Evolutionary conservation across 1,284 basidiomycete species (phyloP), one percentile per base, ranked within the genome.

Genomic region (Sporisorium exsertum): DNA sequence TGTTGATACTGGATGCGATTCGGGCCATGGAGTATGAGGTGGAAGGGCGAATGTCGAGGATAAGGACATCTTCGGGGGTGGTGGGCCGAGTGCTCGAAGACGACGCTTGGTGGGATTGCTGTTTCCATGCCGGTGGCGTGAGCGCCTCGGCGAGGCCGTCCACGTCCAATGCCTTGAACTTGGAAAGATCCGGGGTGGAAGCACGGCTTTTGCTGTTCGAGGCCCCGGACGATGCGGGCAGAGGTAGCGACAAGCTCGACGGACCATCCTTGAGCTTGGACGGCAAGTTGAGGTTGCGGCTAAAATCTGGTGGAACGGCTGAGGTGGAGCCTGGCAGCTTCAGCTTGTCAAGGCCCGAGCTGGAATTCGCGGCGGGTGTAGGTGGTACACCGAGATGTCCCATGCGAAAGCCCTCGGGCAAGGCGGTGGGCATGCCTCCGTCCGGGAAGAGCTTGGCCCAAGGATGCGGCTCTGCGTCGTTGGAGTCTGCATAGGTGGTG

Each of bases 21-120:
- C 81, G 78, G 22, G 76, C 76, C 27, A 59, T 54, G 5, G 60
- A 56, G 67, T 77, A 84, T 5, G 83, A 80, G 2, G 83, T 82
- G 20, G 93, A 92, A 1, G 94, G 91, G 0, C 95, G 91, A 62
- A 97, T 92, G 87, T 98, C 95, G 86, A 98, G 88, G 70, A 97
- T 54, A 22, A 81, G 73, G 1, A 81, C 64, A 35, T 80, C 69
- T 49, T 70, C 56, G 13, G 70, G 50, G 1, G 62, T 62, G 15
- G 56, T 47, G 15, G 69, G 35, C 9, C 42, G 47, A 3, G 53
- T 27, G 32, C 22, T 26, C 5, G 51, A 18, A 7, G 64, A 24
- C 1, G 64, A 37, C 9, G 62, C 29, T 15, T 51, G 43, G 51
- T 51, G 43, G 51, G 18, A 13, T 26, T 63, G 62, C 13, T 64